phyloP scores from a whole-genome alignment of 2,329 filamentous ascomycete genomes.

The Microthyrium microscopicum region DNA sequence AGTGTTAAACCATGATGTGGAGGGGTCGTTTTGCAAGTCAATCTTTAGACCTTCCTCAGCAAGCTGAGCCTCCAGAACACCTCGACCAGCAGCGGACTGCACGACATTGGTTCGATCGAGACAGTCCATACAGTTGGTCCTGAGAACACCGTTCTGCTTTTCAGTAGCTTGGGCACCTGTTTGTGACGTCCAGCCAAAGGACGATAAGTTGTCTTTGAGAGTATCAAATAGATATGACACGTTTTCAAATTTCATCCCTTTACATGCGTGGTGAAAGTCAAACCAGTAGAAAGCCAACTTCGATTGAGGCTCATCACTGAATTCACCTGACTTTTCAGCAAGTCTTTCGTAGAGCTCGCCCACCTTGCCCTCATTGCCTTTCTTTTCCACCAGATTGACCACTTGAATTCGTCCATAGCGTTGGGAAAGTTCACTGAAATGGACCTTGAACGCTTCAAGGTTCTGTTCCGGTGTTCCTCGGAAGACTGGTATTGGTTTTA shows the following conservation, averaged over 20 bases:
- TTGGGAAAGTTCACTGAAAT: slow-evolving; percentile 53
- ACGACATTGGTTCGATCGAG: slow-evolving; percentile 91
- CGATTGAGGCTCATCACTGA: slow-evolving; percentile 28
- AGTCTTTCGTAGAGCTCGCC: slow-evolving; percentile 62
- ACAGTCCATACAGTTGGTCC: slow-evolving; percentile 98
- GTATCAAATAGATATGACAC: slow-evolving; percentile 63
- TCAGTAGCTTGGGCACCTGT: slow-evolving; percentile 25
- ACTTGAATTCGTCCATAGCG: slow-evolving; percentile 64
- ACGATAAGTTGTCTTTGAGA: slow-evolving; percentile 49
- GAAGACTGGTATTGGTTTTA: slow-evolving; percentile 71
- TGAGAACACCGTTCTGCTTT: slow-evolving; percentile 57
- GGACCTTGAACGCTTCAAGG: slow-evolving; percentile 56
- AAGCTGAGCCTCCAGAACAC: slow-evolving; percentile 66
- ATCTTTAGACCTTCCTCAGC: slow-evolving; percentile 60
- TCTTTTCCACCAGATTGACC: slow-evolving; percentile 77
- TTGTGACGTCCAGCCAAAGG: slow-evolving; percentile 53
- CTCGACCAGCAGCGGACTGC: slow-evolving; percentile 76
- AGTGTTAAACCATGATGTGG: slow-evolving; percentile 85
- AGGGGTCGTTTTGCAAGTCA: slow-evolving; percentile 56
- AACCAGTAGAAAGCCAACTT: slow-evolving; percentile 79
- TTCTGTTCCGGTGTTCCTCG: slow-evolving; percentile 72
- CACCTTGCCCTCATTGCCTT: slow-evolving; percentile 63
- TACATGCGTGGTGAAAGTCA: slow-evolving; percentile 83
- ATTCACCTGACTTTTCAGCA: slow-evolving; percentile 43
- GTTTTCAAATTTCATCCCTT: slow-evolving; percentile 96